These are phyloP conservation scores for Fistulifera pelliculosa DNA, from an alignment of 108 stramenopile species.

Conservation along the genomic window DNA sequence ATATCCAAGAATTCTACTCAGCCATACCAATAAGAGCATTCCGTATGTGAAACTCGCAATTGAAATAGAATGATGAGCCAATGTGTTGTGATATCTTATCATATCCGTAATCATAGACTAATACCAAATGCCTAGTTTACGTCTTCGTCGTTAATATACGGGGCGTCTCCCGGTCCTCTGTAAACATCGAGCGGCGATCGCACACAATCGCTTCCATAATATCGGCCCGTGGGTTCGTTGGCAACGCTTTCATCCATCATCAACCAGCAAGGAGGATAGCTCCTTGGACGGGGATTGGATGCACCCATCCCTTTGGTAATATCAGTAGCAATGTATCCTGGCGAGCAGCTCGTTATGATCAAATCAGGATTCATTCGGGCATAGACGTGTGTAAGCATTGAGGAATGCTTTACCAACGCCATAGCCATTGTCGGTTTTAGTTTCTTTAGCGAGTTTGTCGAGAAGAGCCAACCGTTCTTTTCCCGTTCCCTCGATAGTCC, in stretches of 20 bases:
- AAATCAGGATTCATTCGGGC: conserved; percentile 38
- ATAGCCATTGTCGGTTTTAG: conserved; percentile 15
- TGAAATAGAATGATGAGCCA: too few relatives aligned
- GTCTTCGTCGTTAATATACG: conserved; percentile 23
- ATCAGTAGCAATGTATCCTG: conserved; percentile 45
- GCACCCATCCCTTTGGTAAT: conserved; percentile 37
- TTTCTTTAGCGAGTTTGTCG: conserved; percentile 12
- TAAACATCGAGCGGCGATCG: conserved; percentile 36
- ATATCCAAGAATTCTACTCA: too few relatives aligned
- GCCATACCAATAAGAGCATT: too few relatives aligned
- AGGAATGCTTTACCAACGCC: conserved; percentile 43
- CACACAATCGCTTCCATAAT: conserved; percentile 48
- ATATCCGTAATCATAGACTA: too few relatives aligned
- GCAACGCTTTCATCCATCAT: conserved; percentile 32
- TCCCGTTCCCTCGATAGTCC: conserved; percentile 11
- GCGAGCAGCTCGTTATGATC: conserved; percentile 31
- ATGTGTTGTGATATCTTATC: too few relatives aligned
- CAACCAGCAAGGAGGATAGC: conserved; percentile 20
- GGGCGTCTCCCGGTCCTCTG: conserved; percentile 45
- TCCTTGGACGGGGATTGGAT: conserved; percentile 33
- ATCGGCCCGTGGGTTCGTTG: conserved; percentile 26
- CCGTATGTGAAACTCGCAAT: too few relatives aligned
- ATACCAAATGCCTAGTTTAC: too few relatives aligned
- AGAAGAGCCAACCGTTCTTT: background rate
- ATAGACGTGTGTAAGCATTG: conserved; percentile 36